A percentile compares a stretch with the other conserved stretches of the same genome.
Conservation (phyloP, 352 stramenopile genomes). For the Blastocystis sp. region DNA sequence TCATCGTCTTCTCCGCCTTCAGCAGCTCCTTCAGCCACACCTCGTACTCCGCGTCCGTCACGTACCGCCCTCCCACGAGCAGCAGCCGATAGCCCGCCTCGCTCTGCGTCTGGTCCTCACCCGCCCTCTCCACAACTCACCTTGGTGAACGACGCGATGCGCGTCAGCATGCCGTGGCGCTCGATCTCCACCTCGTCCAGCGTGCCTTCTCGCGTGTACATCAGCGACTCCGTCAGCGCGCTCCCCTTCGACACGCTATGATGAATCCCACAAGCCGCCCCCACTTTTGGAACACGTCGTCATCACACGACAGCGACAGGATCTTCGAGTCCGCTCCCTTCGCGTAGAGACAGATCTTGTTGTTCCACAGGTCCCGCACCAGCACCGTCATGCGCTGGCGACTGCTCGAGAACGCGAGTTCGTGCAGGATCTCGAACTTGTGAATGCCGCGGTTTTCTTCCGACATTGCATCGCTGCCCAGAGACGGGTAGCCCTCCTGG, state of each 20-base stretch:
- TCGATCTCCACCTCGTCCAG: constrained; percentile 52
- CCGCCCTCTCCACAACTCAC: neutral
- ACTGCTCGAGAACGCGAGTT: constrained; percentile 46
- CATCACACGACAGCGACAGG: constrained; percentile 31
- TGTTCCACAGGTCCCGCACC: constrained; percentile 37
- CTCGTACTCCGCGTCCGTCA: constrained; percentile 27
- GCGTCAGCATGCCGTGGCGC: neutral
- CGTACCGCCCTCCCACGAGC: constrained; percentile 38
- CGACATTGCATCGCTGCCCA: neutral
- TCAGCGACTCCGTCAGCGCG: neutral
- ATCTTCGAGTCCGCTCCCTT: constrained; percentile 70
- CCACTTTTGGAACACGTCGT: constrained; percentile 14
- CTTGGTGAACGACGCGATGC: constrained; percentile 17
- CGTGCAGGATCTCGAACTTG: constrained; percentile 65
- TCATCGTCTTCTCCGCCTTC: constrained; percentile 63
- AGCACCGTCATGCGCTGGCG: constrained; percentile 67
- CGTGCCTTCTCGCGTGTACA: neutral
- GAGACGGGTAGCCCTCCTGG: constrained; percentile 30
- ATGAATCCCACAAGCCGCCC: neutral
- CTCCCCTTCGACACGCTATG: neutral
- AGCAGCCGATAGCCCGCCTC: constrained; percentile 69
- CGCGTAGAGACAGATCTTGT: constrained; percentile 65
- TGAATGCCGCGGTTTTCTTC: neutral
- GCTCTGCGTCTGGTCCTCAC: neutral
- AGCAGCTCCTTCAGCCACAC: constrained; percentile 32